Base-by-base conservation (phyloP, 1,284 basidiomycete genomes). In the Puccinia hordei region DNA sequence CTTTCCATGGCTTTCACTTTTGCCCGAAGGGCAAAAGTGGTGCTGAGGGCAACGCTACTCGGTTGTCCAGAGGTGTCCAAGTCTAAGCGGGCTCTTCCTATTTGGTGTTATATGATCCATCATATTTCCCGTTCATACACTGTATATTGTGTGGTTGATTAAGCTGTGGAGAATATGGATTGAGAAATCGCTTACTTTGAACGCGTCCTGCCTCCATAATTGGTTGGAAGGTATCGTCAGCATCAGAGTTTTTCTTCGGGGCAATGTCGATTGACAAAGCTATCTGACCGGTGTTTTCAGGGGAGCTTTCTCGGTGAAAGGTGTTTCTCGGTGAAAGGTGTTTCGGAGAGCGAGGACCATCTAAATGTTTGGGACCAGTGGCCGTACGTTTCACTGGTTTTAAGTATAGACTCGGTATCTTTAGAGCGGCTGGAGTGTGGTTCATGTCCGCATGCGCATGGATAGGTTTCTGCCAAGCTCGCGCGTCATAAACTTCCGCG, bases 61-160 rank as follows among this genome's bases (percentile, higher is more conserved):
- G 63, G 63, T 22, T 46, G n/a, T 66, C 41, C 63, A n/a, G 63
- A 41, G 17, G 19, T n/a, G 38, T 46, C n/a, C 63, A 46, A 66
- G 63, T 66, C 63, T 66, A 66, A 66, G 63, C 63, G 63, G 63
- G 63, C 63, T 66, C 63, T 66, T 66, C 63, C 63, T 66, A 66
- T 66, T 66, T 66, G 63, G 63, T 66, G 63, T 66, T 66, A 66
- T 66, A 27, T 66, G 24, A 66, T 66, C 63, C 63, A 66, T 66
- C 63, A 66, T 66, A 27, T 30, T 2, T 66, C 35, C 9, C 38
- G 13, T 33, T 10, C 8, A 15, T 59, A 12, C 27, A 15, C 13
- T 30, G 8, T 12, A 17, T n/a, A n/a, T n/a, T 30, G 13, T 12
- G 15, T 59, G 27, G 57, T 27, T 59, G 57, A 33, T 33, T 59